These are phyloP conservation scores for Fusarium oligoseptatum DNA, from an alignment of 2,329 filamentous ascomycete species.

Conservation along the genomic window DNA sequence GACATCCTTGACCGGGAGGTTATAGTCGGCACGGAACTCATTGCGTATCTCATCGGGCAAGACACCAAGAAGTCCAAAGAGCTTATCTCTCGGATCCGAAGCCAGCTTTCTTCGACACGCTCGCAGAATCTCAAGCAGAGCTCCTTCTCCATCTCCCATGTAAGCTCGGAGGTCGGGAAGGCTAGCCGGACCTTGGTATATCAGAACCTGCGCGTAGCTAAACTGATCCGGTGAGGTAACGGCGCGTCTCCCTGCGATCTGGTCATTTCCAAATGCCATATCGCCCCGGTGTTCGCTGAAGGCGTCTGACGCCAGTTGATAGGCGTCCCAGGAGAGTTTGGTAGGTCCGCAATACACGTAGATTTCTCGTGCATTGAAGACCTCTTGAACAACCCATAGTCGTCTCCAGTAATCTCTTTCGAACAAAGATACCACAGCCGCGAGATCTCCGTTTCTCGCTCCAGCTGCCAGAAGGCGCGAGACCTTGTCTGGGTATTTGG, in stretches of 20 bases:
- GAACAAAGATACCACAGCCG: conserved; percentile 26
- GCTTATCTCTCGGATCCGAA: conserved; percentile 22
- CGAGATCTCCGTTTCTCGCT: conserved; percentile 5
- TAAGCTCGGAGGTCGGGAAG: conserved; percentile 4
- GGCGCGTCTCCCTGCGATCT: neutral
- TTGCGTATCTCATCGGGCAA: conserved; percentile 7
- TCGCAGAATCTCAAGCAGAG: conserved; percentile 17
- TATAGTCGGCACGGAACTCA: conserved; percentile 13
- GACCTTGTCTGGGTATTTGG: neutral
- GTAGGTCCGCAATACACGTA: conserved; percentile 21
- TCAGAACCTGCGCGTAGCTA: conserved; percentile 13
- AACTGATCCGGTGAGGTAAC: conserved; percentile 17
- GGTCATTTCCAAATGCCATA: conserved; percentile 8
- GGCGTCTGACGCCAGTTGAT: neutral
- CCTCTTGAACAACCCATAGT: conserved; percentile 26
- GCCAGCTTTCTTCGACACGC: conserved; percentile 22
- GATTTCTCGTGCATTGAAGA: conserved; percentile 21
- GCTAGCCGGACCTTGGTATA: conserved; percentile 17
- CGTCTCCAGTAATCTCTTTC: conserved; percentile 27
- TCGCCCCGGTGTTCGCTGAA: conserved; percentile 11
- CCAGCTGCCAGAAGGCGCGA: conserved; percentile 1
- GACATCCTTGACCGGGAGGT: conserved; percentile 25
- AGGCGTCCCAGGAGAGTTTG: conserved; percentile 10
- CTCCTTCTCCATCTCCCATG: neutral
- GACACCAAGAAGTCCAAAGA: conserved; percentile 24